Base-by-base conservation (phyloP, 257 asterid species). In the Fraxinus excelsior region DNA sequence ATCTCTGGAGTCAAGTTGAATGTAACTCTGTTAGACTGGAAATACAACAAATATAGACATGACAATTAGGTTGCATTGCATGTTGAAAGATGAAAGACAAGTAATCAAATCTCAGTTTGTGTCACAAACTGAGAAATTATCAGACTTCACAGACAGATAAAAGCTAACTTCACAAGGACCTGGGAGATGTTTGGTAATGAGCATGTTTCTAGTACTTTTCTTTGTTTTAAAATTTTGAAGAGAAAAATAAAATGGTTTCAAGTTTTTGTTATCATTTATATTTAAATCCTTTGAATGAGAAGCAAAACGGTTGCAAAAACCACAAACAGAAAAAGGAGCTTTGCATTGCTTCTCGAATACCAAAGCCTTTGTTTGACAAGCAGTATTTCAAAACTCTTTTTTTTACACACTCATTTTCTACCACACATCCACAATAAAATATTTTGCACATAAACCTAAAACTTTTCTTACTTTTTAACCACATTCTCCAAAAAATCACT, bases 1-100 rank as follows among this genome's bases (percentile, higher is more conserved):
- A 93, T 91, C 88, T 93, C 99, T 38, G 97, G 94, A 42, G 99
- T 95, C 92, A 93, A 85, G 90, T 96, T 96, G 83, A 96, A 93
- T 10, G 99, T 96, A 74, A 96, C 97, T 82, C 90, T 88, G 90
- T 96, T 96, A 40, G 98, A 84, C 99, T 96, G 96, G 74, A 80
- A 85, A 81, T 62, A 77, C 37, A 86, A 81, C 76, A 79, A 53
- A 77, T 62, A 80, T 65, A 82, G 31, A 78, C 31, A 60, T 81
- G 38, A 81, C 29, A 21, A 74, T 79, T 73, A 77, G 74, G 77
- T 72, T 76, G 73, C 56, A 80, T 72, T 76, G 73, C 56, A 80
- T 53, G 74, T 56, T 44, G 29, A 58, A 72, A 49, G 29, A n/a
- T 67, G 34, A 31, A 44, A 87, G 40, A 67, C 38, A 62, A 37